Evolutionary conservation across 495 filamentous ascomycete genomes (phyloP).

Genomic region (Annulohypoxylon maeteangense): DNA sequence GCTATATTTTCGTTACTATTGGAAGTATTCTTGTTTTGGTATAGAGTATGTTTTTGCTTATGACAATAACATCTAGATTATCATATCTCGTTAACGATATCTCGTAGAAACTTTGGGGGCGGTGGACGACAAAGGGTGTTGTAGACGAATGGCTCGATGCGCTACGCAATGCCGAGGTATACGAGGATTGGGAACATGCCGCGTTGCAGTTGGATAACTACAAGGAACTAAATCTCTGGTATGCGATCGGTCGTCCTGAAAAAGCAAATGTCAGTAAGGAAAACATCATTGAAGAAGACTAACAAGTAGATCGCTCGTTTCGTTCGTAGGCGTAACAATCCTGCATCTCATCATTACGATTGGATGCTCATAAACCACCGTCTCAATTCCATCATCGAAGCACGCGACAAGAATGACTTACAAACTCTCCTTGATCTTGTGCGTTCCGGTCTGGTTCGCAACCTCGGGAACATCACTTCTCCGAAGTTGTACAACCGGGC

Average conservation of each 20-base stretch:
- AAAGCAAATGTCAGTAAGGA: not conserved
- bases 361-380: conserved; percentile 86
- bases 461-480: conserved; percentile 88
- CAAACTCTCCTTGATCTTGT: conserved; percentile 79
- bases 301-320: conserved; percentile 10
- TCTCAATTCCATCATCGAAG: conserved; percentile 73
- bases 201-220: conserved; percentile 82
- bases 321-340: conserved; percentile 75
- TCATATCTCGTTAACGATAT: conserved; percentile 3
- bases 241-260: conserved; percentile 20
- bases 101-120: conserved; percentile 63
- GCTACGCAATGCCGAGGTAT: conserved; percentile 72
- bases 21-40: conserved; percentile 74
- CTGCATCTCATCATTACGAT: conserved; percentile 85
- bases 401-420: conserved; percentile 81
- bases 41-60: conserved; percentile 58
- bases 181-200: conserved; percentile 85
- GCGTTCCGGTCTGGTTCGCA: conserved; percentile 87
- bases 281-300: conserved; percentile 6
- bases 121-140: conserved; percentile 65
- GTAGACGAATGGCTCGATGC: conserved; percentile 65
- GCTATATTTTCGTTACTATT: conserved; percentile 66
- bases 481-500: conserved; percentile 86
- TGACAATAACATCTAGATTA: not conserved
- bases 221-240: conserved; percentile 85